Conservation (phyloP, 1,284 basidiomycete genomes). For the Ceratobasidium sp. region DNA sequence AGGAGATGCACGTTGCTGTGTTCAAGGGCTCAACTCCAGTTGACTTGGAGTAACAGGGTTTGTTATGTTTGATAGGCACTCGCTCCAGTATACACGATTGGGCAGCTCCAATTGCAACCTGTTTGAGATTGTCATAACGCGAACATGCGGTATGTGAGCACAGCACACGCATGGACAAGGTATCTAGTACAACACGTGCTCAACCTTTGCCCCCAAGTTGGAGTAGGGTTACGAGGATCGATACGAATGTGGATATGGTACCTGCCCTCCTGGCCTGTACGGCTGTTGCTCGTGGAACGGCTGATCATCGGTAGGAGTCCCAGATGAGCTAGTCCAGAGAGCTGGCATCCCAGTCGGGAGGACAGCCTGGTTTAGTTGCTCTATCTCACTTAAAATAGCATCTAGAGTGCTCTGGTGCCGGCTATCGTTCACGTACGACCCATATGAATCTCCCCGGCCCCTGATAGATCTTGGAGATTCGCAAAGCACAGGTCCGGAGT, state of each 20-base stretch:
- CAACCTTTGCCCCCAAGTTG: not conserved
- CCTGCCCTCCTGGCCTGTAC: not conserved
- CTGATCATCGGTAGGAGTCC: not conserved
- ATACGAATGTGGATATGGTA: not conserved
- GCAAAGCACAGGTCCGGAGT: not conserved
- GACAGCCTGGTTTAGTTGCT: not conserved
- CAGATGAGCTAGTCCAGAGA: not conserved
- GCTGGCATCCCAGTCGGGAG: not conserved
- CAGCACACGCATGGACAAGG: not conserved
- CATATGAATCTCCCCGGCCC: not conserved
- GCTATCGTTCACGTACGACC: not conserved
- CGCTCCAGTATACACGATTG: slow-evolving; percentile 14
- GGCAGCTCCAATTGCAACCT: not conserved
- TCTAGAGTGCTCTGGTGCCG: not conserved
- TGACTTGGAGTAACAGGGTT: not conserved
- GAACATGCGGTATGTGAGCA: slow-evolving; percentile 6
- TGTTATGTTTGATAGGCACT: slow-evolving; percentile 21
- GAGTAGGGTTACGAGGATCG: not conserved
- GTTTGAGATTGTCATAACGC: slow-evolving; percentile 7
- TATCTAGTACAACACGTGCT: not conserved
- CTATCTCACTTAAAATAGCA: slow-evolving; percentile 1
- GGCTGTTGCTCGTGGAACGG: not conserved
- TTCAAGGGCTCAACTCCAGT: slow-evolving; percentile 21
- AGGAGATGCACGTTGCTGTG: slow-evolving; percentile 16
- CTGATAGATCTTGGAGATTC: slow-evolving; percentile 10